A percentile compares a stretch with the other conserved stretches of the same genome.
Evolutionary conservation across 768 basidiomycete species (phyloP).

Genomic region (Epithele typhae): DNA sequence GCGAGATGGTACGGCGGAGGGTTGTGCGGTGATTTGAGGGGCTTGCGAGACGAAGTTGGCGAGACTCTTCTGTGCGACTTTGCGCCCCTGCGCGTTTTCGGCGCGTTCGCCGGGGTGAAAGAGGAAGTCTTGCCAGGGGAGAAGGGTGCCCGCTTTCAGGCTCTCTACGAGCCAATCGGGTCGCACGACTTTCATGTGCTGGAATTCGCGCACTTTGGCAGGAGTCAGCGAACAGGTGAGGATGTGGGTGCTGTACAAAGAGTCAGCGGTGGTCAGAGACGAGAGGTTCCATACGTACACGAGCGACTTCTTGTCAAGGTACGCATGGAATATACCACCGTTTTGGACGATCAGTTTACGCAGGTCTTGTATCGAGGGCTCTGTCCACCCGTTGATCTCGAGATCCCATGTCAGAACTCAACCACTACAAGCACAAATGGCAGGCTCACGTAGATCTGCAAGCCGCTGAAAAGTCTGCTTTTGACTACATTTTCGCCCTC

Average conservation of each 20-base stretch:
- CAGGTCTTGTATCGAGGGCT: conserved; percentile 82
- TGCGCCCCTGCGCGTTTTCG: conserved; percentile 47
- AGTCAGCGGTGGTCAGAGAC: not conserved
- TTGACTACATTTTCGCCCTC: conserved; percentile 16
- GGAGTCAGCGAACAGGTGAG: conserved; percentile 89
- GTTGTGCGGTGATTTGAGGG: not conserved
- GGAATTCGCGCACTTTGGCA: conserved; percentile 84
- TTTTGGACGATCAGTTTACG: conserved; percentile 75
- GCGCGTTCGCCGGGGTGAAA: conserved; percentile 46
- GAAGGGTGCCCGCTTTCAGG: conserved; percentile 55
- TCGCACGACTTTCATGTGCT: conserved; percentile 83
- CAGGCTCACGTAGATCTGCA: conserved; percentile 83
- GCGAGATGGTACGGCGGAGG: not conserved
- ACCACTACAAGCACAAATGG: too few relatives aligned
- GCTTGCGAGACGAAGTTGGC: conserved; percentile 16
- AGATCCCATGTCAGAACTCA: too few relatives aligned
- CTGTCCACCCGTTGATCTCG: conserved; percentile 88
- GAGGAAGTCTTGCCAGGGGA: conserved; percentile 78
- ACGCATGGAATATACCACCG: conserved; percentile 81
- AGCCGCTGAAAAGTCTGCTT: conserved; percentile 61
- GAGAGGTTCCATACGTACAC: conserved; percentile 45
- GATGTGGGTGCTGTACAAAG: conserved; percentile 70
- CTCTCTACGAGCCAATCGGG: conserved; percentile 90
- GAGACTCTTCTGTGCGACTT: conserved; percentile 34
- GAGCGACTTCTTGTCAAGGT: conserved; percentile 71